Evolutionary conservation across 192 early-diverging fungal species (phyloP).

Genomic region (Mortierella alpina): DNA sequence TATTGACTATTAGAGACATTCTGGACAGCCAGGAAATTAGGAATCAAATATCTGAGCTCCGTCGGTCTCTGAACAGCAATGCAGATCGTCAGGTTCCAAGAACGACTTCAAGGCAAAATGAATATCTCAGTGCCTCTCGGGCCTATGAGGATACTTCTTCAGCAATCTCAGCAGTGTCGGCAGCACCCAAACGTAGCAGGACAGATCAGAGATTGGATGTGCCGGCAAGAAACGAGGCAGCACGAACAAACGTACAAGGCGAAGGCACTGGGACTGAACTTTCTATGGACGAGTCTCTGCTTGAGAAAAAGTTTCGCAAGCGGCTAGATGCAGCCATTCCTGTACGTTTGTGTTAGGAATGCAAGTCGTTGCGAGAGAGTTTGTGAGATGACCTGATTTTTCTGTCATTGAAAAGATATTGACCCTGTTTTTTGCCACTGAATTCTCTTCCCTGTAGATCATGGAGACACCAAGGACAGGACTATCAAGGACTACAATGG

Average conservation of each 20-base stretch:
- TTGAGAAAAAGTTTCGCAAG: conserved; percentile 9
- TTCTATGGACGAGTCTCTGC: conserved; percentile 9
- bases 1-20: conserved; percentile 35
- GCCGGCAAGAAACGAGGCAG: background rate
- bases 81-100: background rate
- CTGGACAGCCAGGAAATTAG: conserved; percentile 31
- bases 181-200: background rate
- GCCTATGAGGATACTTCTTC: background rate
- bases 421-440: background rate
- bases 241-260: background rate
- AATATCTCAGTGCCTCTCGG: background rate
- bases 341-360: background rate
- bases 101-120: too few species aligned
- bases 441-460: background rate
- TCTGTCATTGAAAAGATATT: background rate
- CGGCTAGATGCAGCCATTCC: conserved; percentile 7
- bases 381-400: background rate
- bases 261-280: background rate
- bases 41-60: conserved; percentile 34
- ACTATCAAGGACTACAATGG: too few species aligned
- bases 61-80: conserved; percentile 27
- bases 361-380: background rate
- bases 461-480: too few species aligned
- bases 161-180: background rate
- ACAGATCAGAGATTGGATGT: background rate